A percentile compares a stretch with the other conserved stretches of the same genome.
Conservation (phyloP, 176 grass and related monocot genomes). For the Bromus sterilis region DNA sequence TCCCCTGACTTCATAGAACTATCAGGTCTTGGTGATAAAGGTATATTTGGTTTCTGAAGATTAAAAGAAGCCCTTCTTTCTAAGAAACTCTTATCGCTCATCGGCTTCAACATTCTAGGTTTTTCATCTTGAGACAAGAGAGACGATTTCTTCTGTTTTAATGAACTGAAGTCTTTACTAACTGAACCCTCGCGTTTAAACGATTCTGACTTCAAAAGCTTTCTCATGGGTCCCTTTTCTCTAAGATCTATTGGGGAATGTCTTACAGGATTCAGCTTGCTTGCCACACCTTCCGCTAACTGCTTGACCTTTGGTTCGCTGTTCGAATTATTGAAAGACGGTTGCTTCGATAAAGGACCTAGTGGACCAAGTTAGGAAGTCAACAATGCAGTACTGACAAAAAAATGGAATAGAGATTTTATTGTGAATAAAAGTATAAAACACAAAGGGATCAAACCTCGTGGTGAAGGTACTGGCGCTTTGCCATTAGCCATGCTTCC, state of each 20-base stretch:
- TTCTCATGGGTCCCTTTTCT: conserved; percentile 41
- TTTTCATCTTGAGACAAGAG: conserved; percentile 48
- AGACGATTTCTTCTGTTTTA: conserved; percentile 43
- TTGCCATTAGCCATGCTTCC: conserved; percentile 43
- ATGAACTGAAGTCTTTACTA: conserved; percentile 23
- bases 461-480: conserved; percentile 56
- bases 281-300: conserved; percentile 33
- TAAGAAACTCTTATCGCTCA: conserved; percentile 43
- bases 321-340: conserved; percentile 56
- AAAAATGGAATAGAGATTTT: conserved; percentile 1
- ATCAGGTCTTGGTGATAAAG: conserved; percentile 37
- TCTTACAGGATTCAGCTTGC: conserved; percentile 44
- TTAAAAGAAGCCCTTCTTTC: conserved; percentile 54
- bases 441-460: conserved; percentile 41
- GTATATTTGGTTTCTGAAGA: conserved; percentile 37
- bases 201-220: conserved; percentile 46
- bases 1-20: conserved; percentile 36
- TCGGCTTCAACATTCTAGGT: conserved; percentile 30
- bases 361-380: conserved; percentile 27
- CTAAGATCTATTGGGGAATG: conserved; percentile 33
- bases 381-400: conserved; percentile 2
- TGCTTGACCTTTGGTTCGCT: conserved; percentile 71
- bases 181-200: conserved; percentile 44
- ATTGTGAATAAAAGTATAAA: conserved; percentile 11
- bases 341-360: conserved; percentile 75